A percentile compares a stretch with the other conserved stretches of the same genome.
These are phyloP conservation scores for Xylariaceae sp. DNA, from an alignment of 2,329 filamentous ascomycete species.

Conservation along the genomic window DNA sequence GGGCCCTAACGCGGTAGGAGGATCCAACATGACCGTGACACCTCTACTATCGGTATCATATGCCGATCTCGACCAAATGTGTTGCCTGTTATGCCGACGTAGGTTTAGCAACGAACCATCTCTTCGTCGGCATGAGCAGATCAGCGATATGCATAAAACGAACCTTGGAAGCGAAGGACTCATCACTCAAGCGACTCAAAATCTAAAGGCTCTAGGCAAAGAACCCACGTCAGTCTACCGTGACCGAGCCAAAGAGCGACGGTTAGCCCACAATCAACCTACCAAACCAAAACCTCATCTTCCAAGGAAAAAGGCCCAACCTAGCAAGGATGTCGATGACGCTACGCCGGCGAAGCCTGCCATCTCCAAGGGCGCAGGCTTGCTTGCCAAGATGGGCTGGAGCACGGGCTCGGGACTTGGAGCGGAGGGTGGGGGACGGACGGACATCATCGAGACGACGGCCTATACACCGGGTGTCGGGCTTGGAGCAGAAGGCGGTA, in stretches of 20 bases:
- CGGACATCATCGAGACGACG: conserved; percentile 66
- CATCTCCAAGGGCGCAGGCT: conserved; percentile 67
- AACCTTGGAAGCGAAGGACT: conserved; percentile 40
- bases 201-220: conserved; percentile 44
- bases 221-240: conserved; percentile 55
- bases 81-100: conserved; percentile 51
- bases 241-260: conserved; percentile 71
- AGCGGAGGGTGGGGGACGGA: conserved; percentile 65
- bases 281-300: conserved; percentile 53
- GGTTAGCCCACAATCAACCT: conserved; percentile 66
- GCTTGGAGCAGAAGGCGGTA: conserved; percentile 71
- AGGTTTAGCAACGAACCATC: conserved; percentile 48
- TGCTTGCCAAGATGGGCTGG: conserved; percentile 78
- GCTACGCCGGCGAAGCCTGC: conserved; percentile 45
- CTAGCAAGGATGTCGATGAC: conserved; percentile 44
- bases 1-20: conserved; percentile 34
- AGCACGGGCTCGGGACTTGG: conserved; percentile 68
- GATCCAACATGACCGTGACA: conserved; percentile 21
- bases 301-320: conserved; percentile 34
- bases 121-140: conserved; percentile 51
- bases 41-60: conserved; percentile 58
- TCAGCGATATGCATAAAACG: conserved; percentile 51
- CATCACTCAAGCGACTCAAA: conserved; percentile 38
- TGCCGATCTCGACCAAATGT: conserved; percentile 57
- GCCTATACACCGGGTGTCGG: conserved; percentile 73